phyloP scores from a whole-genome alignment of 345 rosid genomes.

The Populus deltoides region DNA sequence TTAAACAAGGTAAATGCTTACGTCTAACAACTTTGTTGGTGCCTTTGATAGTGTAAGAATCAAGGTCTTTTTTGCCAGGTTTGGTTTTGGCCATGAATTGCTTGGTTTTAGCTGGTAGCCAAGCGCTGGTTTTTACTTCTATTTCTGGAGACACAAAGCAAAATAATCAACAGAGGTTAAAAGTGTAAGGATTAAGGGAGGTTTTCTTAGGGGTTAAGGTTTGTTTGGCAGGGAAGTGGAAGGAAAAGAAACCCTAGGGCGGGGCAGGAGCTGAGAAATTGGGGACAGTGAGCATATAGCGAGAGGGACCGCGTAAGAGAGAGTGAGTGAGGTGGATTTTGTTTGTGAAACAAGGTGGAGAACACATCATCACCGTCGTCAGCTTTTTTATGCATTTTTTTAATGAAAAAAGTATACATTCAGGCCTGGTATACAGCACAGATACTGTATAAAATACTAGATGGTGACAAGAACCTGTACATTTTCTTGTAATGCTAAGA shows the following conservation, averaged over 20 bases:
- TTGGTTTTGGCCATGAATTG: slow-evolving; percentile 61
- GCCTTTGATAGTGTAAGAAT: slow-evolving; percentile 71
- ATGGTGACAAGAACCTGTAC: too few species aligned
- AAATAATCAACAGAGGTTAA: slow-evolving; percentile 1
- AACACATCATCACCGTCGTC: slow-evolving; percentile 30
- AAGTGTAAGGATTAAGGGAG: not conserved
- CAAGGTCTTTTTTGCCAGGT: slow-evolving; percentile 69
- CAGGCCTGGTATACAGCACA: not conserved
- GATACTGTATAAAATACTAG: not conserved
- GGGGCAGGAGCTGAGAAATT: not conserved
- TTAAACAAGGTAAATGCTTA: slow-evolving; percentile 19
- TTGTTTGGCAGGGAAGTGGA: not conserved
- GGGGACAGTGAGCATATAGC: not conserved
- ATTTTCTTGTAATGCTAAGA: too few species aligned
- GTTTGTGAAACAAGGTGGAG: slow-evolving; percentile 9
- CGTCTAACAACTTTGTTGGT: slow-evolving; percentile 74
- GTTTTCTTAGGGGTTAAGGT: not conserved
- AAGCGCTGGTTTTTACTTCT: not conserved
- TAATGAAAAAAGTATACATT: not conserved
- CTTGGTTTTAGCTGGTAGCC: not conserved
- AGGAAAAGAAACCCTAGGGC: slow-evolving; percentile 27
- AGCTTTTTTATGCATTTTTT: not conserved
- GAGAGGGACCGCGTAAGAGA: not conserved
- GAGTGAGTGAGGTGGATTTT: not conserved
- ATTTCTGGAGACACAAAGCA: not conserved